Conservation (phyloP, 2,329 filamentous ascomycete genomes). For the Xylariales sp. region DNA sequence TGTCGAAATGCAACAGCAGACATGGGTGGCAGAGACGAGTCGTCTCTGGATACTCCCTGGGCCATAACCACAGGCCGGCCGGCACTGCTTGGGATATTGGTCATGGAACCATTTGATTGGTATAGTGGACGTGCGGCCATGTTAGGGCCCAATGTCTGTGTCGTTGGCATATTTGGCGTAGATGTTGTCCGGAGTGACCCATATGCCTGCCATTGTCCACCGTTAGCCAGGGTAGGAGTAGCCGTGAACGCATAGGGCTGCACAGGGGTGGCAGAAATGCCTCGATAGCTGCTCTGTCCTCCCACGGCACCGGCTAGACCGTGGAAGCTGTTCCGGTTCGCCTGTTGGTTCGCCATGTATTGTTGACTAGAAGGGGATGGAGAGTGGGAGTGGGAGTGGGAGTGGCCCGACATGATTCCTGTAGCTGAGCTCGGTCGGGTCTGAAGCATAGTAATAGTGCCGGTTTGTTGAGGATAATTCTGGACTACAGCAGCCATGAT, state of each 20-base stretch:
- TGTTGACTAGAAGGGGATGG: constrained; percentile 32
- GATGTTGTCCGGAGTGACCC: constrained; percentile 44
- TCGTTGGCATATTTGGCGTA: constrained; percentile 37
- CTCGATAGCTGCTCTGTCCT: constrained; percentile 47
- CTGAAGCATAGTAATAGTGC: constrained; percentile 71
- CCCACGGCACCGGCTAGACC: constrained; percentile 41
- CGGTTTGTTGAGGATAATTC: constrained; percentile 71
- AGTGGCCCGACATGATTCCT: constrained; percentile 47
- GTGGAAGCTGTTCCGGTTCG: constrained; percentile 47
- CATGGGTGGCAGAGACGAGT: constrained; percentile 41
- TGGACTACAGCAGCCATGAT: constrained; percentile 84
- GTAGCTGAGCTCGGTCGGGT: constrained; percentile 63
- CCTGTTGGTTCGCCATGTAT: constrained; percentile 43
- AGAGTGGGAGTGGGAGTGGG: constrained; percentile 39
- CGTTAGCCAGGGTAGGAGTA: constrained; percentile 60
- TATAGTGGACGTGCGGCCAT: constrained; percentile 19
- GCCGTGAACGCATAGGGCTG: constrained; percentile 74
- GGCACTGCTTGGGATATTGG: constrained; percentile 31
- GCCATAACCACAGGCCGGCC: constrained; percentile 30
- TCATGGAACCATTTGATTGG: constrained; percentile 30
- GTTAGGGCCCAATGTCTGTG: constrained; percentile 32
- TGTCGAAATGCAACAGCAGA: constrained; percentile 35
- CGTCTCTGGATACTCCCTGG: constrained; percentile 45
- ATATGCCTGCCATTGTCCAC: constrained; percentile 46
- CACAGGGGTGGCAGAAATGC: constrained; percentile 51